phyloP scores from a whole-genome alignment of 345 rosid genomes.

The Stellera chamaejasme region DNA sequence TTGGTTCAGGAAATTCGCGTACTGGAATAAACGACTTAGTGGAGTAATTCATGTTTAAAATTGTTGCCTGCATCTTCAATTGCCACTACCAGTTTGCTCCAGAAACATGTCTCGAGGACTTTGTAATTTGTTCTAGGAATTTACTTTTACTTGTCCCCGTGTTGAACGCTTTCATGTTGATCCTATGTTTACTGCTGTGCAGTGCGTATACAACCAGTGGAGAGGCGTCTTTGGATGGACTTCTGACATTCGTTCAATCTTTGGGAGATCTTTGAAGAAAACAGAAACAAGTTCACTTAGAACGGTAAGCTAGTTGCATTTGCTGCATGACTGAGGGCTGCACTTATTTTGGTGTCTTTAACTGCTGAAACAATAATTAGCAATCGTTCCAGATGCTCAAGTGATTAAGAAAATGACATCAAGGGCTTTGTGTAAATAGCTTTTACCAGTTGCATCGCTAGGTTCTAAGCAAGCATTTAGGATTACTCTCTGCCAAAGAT shows the following conservation, averaged over 20 bases:
- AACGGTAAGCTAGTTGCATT: conserved; percentile 32
- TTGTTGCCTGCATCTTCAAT: not conserved
- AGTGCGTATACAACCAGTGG: conserved; percentile 90
- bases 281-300: conserved; percentile 49
- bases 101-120: too few species aligned
- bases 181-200: conserved; percentile 1
- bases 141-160: too few species aligned
- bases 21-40: not conserved
- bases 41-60: not conserved
- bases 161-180: too few species aligned
- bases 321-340: too few species aligned
- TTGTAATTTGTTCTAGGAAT: too few species aligned
- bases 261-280: conserved; percentile 64
- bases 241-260: conserved; percentile 48
- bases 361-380: too few species aligned
- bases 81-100: not conserved
- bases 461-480: too few species aligned
- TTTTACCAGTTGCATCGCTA: not conserved
- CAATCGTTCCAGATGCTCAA: too few species aligned
- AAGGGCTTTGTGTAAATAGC: too few species aligned
- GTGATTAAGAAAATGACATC: too few species aligned
- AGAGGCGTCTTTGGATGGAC: conserved; percentile 70
- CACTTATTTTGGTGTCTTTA: too few species aligned
- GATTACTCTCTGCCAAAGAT: too few species aligned
- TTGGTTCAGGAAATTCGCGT: conserved; percentile 3